Percentiles rank a stretch among this genome's conserved stretches.
Conservation (phyloP, 2,329 filamentous ascomycete species). For the Rachicladosporium sp. region DNA sequence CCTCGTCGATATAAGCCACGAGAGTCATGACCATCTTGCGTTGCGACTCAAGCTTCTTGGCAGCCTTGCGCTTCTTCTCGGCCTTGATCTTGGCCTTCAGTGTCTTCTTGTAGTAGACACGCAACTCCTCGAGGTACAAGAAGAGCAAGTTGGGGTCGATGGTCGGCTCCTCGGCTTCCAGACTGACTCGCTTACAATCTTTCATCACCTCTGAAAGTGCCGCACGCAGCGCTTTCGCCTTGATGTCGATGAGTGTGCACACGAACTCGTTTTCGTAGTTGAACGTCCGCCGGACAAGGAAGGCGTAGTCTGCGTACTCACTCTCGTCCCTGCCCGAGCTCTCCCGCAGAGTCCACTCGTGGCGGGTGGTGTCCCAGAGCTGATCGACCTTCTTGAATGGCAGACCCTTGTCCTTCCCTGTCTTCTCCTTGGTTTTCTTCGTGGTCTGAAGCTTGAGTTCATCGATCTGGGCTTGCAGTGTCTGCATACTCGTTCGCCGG, state of each 20-base stretch:
- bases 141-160: constrained; percentile 37
- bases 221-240: constrained; percentile 65
- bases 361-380: constrained; percentile 43
- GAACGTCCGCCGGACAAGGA: constrained; percentile 72
- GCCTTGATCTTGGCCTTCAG: constrained; percentile 49
- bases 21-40: constrained; percentile 58
- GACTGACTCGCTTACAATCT: constrained; percentile 61
- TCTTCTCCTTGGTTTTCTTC: not conserved
- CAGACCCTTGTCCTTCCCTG: constrained; percentile 2
- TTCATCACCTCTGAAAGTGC: constrained; percentile 61
- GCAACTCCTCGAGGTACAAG: constrained; percentile 67
- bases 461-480: no score
- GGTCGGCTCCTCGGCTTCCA: constrained; percentile 68
- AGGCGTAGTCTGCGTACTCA: constrained; percentile 67
- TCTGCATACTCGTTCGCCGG: no score
- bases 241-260: constrained; percentile 67
- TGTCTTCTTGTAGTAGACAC: constrained; percentile 45
- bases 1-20: constrained; percentile 64
- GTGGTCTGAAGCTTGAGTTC: no score
- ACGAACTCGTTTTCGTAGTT: constrained; percentile 74
- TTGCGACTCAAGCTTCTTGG: constrained; percentile 47
- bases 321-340: constrained; percentile 52
- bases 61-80: constrained; percentile 49
- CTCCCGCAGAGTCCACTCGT: constrained; percentile 57
- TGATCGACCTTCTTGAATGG: constrained; percentile 58